Evolutionary conservation across 108 stramenopile genomes (phyloP).

Genomic region (Stephanodiscus minutulus): DNA sequence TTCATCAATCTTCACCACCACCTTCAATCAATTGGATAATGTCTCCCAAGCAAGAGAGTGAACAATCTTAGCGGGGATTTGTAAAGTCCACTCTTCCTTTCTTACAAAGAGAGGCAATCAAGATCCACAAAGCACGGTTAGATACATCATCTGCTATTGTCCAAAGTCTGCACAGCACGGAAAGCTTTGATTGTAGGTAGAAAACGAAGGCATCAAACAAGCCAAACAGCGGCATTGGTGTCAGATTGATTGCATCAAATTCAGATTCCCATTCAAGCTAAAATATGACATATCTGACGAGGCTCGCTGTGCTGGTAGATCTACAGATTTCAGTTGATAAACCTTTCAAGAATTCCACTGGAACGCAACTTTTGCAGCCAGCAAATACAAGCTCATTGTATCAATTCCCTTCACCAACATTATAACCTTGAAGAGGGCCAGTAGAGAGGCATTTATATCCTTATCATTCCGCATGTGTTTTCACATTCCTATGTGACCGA

Average conservation of each 20-base stretch:
- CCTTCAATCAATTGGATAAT: constrained; percentile 21
- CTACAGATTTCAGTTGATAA: constrained; percentile 6
- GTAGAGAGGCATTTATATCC: constrained; percentile 35
- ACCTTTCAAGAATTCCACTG: constrained; percentile 30
- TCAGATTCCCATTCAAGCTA: constrained; percentile 21
- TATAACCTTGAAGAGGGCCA: constrained; percentile 31
- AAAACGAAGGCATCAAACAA: constrained; percentile 22
- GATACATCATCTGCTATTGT: constrained; percentile 43
- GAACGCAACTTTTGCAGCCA: constrained; percentile 35
- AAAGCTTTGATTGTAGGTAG: constrained; percentile 32
- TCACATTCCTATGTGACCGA: constrained; percentile 20
- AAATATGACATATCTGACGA: constrained; percentile 30
- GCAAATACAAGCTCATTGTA: constrained; percentile 32
- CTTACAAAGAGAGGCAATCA: constrained; percentile 6
- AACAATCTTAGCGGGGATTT: background rate
- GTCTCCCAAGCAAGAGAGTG: constrained; percentile 15
- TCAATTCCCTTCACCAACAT: constrained; percentile 37
- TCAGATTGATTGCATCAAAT: constrained; percentile 20
- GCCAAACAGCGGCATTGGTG: constrained; percentile 2
- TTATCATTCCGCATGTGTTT: constrained; percentile 18
- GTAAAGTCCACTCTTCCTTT: background rate
- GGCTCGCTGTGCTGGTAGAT: constrained; percentile 20
- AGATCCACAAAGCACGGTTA: constrained; percentile 28
- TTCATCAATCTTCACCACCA: constrained; percentile 12
- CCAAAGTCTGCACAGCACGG: constrained; percentile 28